A percentile compares a stretch with the other conserved stretches of the same genome.
Conservation (phyloP, 345 rosid species). For the Syzygium aromaticum region DNA sequence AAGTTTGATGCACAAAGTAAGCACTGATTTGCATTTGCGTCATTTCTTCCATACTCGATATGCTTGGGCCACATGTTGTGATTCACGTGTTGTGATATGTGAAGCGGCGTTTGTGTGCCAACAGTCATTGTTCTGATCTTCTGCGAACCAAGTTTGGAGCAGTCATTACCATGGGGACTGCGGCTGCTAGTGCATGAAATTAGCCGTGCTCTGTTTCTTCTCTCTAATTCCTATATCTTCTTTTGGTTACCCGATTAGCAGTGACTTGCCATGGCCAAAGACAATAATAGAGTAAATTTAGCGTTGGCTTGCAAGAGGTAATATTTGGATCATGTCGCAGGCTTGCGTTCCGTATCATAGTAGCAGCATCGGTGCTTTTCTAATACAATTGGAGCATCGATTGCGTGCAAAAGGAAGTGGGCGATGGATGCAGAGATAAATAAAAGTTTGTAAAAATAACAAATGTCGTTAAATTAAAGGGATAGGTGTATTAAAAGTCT, state of each 20-base stretch:
- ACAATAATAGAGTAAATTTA: not conserved
- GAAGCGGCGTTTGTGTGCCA: not conserved
- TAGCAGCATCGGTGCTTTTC: not conserved
- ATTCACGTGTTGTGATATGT: not conserved
- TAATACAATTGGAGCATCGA: not conserved
- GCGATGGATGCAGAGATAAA: not conserved
- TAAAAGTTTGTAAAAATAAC: no score
- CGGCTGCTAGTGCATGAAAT: not conserved
- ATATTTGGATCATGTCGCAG: not conserved
- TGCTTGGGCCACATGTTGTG: not conserved
- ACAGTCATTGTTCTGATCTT: not conserved
- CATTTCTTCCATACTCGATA: not conserved
- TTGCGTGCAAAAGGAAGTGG: not conserved
- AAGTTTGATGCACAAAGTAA: not conserved
- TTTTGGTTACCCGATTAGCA: not conserved
- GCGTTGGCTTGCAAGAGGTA: not conserved
- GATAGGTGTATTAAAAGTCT: no score
- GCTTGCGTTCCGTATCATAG: not conserved
- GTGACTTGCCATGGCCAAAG: not conserved
- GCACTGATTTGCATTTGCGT: not conserved
- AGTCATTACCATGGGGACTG: not conserved
- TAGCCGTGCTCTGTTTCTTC: not conserved
- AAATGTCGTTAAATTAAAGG: no score
- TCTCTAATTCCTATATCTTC: not conserved
- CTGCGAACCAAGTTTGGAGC: not conserved